Conservation (phyloP, 2,329 filamentous ascomycete species). For the Paecilomyces variotii region DNA sequence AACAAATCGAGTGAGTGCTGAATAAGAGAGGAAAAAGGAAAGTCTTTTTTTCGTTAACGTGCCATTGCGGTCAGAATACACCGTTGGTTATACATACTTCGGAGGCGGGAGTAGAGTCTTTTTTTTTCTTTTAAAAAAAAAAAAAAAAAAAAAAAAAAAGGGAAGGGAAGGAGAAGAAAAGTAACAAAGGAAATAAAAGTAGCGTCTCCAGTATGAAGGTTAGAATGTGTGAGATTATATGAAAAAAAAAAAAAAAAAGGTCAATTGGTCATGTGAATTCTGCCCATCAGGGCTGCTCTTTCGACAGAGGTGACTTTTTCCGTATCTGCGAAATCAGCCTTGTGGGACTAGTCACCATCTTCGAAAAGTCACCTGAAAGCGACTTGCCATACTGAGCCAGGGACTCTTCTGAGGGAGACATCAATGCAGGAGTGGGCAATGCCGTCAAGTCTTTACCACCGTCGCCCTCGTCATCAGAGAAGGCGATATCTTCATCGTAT, state of each 20-base stretch:
- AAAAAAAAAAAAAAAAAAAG: too few relatives aligned
- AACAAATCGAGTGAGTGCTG: background rate
- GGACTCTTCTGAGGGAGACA: background rate
- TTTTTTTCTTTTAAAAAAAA: too few relatives aligned
- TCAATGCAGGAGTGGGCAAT: background rate
- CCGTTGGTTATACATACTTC: too few relatives aligned
- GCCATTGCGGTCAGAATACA: too few relatives aligned
- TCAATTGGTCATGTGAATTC: background rate
- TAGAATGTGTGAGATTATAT: too few relatives aligned
- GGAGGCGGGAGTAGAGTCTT: too few relatives aligned
- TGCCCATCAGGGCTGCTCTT: background rate
- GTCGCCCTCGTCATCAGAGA: background rate
- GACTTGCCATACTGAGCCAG: background rate
- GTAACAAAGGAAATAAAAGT: too few relatives aligned
- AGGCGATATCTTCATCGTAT: constrained; percentile 2
- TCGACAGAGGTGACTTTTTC: background rate
- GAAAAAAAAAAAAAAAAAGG: background rate
- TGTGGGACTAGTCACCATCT: background rate
- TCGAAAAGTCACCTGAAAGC: background rate
- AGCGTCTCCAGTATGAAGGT: too few relatives aligned
- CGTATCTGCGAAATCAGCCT: background rate
- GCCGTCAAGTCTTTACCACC: background rate
- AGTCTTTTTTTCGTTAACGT: too few relatives aligned
- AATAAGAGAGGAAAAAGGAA: background rate
- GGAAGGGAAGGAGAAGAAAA: too few relatives aligned